Evolutionary conservation across 2,329 filamentous ascomycete species (phyloP).

Genomic region (Macrophomina tecta): DNA sequence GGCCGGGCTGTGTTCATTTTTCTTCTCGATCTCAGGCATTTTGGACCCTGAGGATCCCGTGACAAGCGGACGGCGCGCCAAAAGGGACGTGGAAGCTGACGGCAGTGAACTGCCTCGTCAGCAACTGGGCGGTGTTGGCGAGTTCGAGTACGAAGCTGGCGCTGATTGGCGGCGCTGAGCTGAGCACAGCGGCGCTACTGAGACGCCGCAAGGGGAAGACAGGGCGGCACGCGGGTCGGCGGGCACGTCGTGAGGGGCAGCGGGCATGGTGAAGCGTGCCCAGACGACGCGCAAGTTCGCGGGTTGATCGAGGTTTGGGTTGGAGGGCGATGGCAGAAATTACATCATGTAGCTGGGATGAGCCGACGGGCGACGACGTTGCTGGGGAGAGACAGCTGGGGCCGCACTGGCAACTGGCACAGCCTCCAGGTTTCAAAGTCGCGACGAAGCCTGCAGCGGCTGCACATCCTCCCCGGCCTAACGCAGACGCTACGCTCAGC

Average conservation of each 20-base stretch:
- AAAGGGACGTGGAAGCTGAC: not conserved
- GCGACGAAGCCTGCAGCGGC: constrained; percentile 20
- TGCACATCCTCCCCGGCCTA: not conserved
- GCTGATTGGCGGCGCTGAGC: constrained; percentile 16
- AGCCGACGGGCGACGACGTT: not conserved
- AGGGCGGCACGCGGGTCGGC: not conserved
- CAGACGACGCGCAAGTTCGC: constrained; percentile 2
- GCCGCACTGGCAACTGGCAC: not conserved
- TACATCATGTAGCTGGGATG: constrained; percentile 19
- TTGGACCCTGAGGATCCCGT: constrained; percentile 18
- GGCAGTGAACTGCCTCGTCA: constrained; percentile 6
- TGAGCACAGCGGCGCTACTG: constrained; percentile 17
- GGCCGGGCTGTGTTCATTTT: not conserved
- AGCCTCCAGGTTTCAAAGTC: constrained; percentile 9
- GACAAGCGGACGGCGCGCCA: constrained; percentile 10
- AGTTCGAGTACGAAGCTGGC: not conserved
- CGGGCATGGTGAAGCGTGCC: not conserved
- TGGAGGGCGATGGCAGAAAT: not conserved
- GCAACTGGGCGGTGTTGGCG: constrained; percentile 20
- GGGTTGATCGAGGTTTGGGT: not conserved
- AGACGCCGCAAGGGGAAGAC: not conserved
- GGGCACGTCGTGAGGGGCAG: not conserved
- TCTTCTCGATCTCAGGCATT: not conserved
- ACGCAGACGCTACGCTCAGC: constrained; percentile 4
- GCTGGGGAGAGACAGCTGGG: not conserved